phyloP scores from a whole-genome alignment of 2,329 filamentous ascomycete genomes.

The Tolypocladium cylindrosporum region DNA sequence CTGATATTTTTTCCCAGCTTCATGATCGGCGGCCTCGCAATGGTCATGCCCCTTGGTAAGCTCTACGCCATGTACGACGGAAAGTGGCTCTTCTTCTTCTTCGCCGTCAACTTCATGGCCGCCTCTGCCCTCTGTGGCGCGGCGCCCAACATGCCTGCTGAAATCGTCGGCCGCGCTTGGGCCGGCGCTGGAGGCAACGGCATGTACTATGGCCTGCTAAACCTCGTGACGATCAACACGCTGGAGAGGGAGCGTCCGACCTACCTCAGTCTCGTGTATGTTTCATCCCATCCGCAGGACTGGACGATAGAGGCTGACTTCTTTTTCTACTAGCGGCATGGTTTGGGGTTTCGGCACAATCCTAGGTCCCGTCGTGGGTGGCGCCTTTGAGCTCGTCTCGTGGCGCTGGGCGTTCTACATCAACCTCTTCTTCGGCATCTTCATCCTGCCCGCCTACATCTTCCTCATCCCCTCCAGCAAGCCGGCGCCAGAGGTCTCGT shows the following conservation, averaged over 20 bases:
- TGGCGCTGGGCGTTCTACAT: neutral
- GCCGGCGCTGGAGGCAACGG: neutral
- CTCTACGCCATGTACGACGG: slow-evolving; percentile 22
- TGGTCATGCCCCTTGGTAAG: neutral
- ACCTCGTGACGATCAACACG: no score
- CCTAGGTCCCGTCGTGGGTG: no score
- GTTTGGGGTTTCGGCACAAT: no score
- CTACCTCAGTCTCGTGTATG: neutral
- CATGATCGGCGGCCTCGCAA: no score
- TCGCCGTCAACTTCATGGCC: slow-evolving; percentile 11
- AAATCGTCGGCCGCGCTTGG: slow-evolving; percentile 23
- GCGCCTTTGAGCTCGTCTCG: neutral
- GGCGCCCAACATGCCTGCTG: slow-evolving; percentile 27
- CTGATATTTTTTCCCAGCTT: no score
- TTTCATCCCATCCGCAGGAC: neutral
- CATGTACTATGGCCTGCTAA: neutral
- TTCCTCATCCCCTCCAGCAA: neutral
- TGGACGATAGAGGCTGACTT: neutral
- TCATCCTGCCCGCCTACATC: neutral
- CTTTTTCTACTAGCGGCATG: neutral
- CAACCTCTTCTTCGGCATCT: neutral
- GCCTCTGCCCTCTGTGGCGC: slow-evolving; percentile 26
- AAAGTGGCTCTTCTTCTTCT: slow-evolving; percentile 24
- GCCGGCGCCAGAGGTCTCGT: no score
- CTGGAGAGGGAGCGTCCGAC: neutral